Evolutionary conservation across 148 eudicot genomes (phyloP).

Genomic region (Camellia japonica): DNA sequence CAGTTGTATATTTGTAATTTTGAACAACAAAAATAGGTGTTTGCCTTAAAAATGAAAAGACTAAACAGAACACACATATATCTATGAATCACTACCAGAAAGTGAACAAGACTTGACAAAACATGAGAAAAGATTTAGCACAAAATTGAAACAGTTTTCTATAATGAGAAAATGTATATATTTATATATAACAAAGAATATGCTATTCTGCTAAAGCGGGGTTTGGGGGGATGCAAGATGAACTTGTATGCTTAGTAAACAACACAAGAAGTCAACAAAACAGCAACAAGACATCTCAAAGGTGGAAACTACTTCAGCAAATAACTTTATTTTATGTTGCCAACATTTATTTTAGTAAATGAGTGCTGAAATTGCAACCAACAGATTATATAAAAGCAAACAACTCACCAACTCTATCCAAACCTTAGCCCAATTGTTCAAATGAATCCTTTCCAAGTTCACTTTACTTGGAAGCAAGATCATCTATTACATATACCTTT

Average conservation of each 20-base stretch:
- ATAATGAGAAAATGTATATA: too few relatives aligned
- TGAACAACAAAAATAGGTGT: too few relatives aligned
- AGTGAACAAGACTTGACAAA: too few relatives aligned
- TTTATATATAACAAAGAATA: too few relatives aligned
- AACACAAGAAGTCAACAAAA: background rate
- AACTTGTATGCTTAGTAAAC: background rate
- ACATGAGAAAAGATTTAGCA: too few relatives aligned
- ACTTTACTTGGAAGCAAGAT: background rate
- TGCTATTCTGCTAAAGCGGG: too few relatives aligned
- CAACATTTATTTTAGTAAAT: background rate
- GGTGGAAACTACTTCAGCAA: background rate
- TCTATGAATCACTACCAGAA: too few relatives aligned
- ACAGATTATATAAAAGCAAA: background rate
- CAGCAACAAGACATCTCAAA: conserved; percentile 3
- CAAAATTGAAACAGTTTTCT: too few relatives aligned
- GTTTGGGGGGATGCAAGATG: too few relatives aligned
- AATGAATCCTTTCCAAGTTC: background rate
- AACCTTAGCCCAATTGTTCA: background rate
- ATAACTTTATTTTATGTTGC: background rate
- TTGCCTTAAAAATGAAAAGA: too few relatives aligned
- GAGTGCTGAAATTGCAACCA: background rate
- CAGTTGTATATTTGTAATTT: too few relatives aligned
- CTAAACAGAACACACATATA: too few relatives aligned
- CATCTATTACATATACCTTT: background rate
- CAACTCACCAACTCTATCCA: background rate